Conservation (phyloP, 140 eudicot genomes). For the Flaveria floridana region DNA sequence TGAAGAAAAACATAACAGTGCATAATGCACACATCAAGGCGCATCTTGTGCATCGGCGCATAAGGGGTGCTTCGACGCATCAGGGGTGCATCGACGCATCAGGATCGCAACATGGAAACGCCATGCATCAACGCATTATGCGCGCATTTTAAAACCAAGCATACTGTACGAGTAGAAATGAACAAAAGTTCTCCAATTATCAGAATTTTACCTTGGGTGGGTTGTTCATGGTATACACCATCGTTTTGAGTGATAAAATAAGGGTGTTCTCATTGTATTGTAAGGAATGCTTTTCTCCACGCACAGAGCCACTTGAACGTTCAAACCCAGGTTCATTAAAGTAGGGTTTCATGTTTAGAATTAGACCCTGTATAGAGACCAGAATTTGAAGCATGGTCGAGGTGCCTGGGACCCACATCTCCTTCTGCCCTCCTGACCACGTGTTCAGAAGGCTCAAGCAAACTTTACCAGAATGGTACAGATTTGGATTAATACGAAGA, state of each 20-base stretch:
- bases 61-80: too few species aligned
- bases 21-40: too few species aligned
- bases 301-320: conserved; percentile 24
- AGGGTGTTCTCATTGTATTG: conserved; percentile 63
- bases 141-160: too few species aligned
- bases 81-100: too few species aligned
- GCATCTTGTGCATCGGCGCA: too few species aligned
- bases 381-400: conserved; percentile 77
- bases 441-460: conserved; percentile 77
- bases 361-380: conserved; percentile 80
- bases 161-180: background rate
- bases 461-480: conserved; percentile 64
- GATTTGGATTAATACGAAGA: conserved; percentile 71
- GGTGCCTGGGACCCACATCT: conserved; percentile 63
- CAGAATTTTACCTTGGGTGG: conserved; percentile 65
- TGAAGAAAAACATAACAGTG: too few species aligned
- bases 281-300: conserved; percentile 44
- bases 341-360: conserved; percentile 69
- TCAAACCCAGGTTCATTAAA: conserved; percentile 76
- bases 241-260: conserved; percentile 59
- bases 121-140: too few species aligned
- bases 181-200: background rate
- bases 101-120: too few species aligned
- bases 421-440: conserved; percentile 58
- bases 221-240: conserved; percentile 58